These are phyloP conservation scores for Sisymbrium altissimum DNA, from an alignment of 345 rosid species.

Conservation along the genomic window DNA sequence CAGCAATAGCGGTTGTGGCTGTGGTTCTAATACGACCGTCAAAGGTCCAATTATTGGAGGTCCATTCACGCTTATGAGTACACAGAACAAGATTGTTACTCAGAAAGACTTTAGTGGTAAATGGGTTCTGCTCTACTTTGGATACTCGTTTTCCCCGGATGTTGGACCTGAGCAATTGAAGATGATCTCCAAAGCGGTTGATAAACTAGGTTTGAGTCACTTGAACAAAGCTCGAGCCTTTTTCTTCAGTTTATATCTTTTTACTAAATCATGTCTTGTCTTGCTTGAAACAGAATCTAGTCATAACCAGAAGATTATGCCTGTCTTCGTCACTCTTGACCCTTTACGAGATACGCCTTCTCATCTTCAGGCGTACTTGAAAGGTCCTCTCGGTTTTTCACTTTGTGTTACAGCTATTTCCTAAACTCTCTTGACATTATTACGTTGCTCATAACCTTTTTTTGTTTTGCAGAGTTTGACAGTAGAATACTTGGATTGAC, in stretches of 20 bases:
- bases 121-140: constrained; percentile 86
- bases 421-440: neutral
- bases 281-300: constrained; percentile 48
- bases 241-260: neutral
- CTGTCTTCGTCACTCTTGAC: constrained; percentile 83
- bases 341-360: constrained; percentile 80
- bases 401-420: neutral
- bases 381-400: constrained; percentile 43
- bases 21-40: constrained; percentile 23
- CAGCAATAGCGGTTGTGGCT: constrained; percentile 36
- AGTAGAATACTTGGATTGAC: constrained; percentile 70
- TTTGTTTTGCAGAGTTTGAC: constrained; percentile 57
- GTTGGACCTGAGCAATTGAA: constrained; percentile 76
- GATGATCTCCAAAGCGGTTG: constrained; percentile 60
- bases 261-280: constrained; percentile 17
- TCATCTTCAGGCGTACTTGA: constrained; percentile 73
- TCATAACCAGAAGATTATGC: constrained; percentile 55
- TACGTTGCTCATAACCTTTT: neutral
- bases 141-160: constrained; percentile 93
- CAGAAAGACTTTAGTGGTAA: constrained; percentile 59
- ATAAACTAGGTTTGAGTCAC: constrained; percentile 55
- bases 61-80: constrained; percentile 63
- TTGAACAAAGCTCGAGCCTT: neutral
- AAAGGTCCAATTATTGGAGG: constrained; percentile 79
- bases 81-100: constrained; percentile 50